Percentiles rank a stretch among this genome's conserved stretches.
Evolutionary conservation across 331 rosid species (phyloP).

Genomic region (Saraca asoca): DNA sequence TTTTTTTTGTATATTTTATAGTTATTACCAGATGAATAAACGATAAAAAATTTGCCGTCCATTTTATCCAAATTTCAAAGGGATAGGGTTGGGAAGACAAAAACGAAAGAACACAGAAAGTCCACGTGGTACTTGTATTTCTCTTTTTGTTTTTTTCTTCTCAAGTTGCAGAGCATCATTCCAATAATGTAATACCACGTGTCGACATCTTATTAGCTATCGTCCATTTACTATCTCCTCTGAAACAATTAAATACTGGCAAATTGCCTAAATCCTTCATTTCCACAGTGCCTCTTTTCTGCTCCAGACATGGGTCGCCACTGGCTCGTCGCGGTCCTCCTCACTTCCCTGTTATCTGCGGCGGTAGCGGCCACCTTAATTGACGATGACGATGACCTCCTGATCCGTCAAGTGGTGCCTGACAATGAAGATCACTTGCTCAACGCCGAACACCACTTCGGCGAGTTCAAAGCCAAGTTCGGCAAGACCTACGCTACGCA

Average conservation of each 20-base stretch:
- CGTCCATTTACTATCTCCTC: neutral
- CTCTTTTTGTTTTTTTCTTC: neutral
- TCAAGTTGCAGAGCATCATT: neutral
- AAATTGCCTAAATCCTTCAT: neutral
- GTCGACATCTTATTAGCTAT: neutral
- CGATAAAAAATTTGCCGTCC: too few species aligned
- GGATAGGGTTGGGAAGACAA: neutral
- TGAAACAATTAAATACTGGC: conserved; percentile 2
- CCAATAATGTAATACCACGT: conserved; percentile 32
- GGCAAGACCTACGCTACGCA: conserved; percentile 56
- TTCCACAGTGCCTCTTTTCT: neutral
- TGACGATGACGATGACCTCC: conserved; percentile 38
- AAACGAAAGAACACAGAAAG: neutral
- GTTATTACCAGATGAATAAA: too few species aligned
- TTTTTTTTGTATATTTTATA: too few species aligned
- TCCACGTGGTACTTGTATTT: neutral
- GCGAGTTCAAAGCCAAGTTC: conserved; percentile 64
- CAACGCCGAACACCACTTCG: conserved; percentile 71
- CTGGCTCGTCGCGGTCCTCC: conserved; percentile 36
- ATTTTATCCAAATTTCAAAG: too few species aligned
- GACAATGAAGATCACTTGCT: conserved; percentile 53
- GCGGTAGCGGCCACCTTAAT: conserved; percentile 36
- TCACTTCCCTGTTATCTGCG: conserved; percentile 38
- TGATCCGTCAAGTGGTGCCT: conserved; percentile 72
- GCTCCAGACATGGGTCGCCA: conserved; percentile 49